phyloP scores from a whole-genome alignment of 768 basidiomycete species.

The Lentinula raphanica region DNA sequence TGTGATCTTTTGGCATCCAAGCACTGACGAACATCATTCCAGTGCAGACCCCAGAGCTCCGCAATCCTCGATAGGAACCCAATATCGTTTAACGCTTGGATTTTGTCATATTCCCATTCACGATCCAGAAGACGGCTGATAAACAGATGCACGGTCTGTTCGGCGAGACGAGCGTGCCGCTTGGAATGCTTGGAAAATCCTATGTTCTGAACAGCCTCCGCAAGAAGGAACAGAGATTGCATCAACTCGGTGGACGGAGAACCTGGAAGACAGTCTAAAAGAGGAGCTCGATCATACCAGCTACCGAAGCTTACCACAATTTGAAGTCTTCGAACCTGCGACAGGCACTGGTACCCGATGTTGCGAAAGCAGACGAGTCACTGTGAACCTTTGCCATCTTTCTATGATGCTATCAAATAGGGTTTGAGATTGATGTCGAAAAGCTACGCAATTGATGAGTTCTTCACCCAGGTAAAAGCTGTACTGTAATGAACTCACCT shows the following conservation, averaged over 20 bases:
- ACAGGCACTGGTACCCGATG: constrained; percentile 17
- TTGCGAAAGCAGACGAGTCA: constrained; percentile 28
- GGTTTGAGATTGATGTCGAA: constrained; percentile 35
- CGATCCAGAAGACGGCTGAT: constrained; percentile 29
- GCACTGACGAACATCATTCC: constrained; percentile 19
- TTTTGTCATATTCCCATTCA: constrained; percentile 19
- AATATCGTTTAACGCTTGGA: constrained; percentile 40
- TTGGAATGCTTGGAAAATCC: constrained; percentile 37
- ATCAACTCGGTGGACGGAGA: constrained; percentile 49
- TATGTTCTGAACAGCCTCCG: constrained; percentile 49
- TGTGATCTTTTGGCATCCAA: constrained; percentile 25
- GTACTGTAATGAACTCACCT: constrained; percentile 25
- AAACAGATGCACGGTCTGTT: constrained; percentile 36
- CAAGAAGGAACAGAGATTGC: constrained; percentile 49
- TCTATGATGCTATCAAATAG: constrained; percentile 44
- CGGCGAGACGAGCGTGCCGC: constrained; percentile 29
- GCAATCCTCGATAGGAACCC: constrained; percentile 42
- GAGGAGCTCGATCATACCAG: neutral
- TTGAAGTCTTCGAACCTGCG: constrained; percentile 10
- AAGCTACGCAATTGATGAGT: constrained; percentile 32
- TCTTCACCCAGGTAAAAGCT: neutral
- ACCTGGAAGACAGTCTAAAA: constrained; percentile 21
- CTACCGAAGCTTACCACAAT: constrained; percentile 18
- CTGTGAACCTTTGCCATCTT: constrained; percentile 48
- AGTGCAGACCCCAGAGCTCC: constrained; percentile 26